Percentiles rank a stretch among this genome's conserved stretches.
These are phyloP conservation scores for Scolecobasidium constrictum DNA, from an alignment of 2,329 filamentous ascomycete genomes.

Conservation along the genomic window DNA sequence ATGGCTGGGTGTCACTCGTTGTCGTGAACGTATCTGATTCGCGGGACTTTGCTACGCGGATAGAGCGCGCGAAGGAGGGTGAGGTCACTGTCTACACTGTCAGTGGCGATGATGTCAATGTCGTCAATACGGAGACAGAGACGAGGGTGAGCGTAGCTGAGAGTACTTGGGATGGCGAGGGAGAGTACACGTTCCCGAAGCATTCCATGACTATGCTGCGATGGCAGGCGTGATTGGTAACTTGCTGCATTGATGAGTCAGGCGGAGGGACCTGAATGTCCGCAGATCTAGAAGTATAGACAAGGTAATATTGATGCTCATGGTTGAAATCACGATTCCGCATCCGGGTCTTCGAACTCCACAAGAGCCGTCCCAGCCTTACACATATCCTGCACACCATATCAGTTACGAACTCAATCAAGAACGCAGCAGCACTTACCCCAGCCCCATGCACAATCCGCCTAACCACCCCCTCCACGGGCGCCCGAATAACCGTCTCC, in stretches of 20 bases:
- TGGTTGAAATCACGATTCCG: no score
- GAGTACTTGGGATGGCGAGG: slow-evolving; percentile 52
- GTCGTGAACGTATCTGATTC: slow-evolving; percentile 62
- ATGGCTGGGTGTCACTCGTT: slow-evolving; percentile 48
- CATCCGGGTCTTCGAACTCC: slow-evolving; percentile 27
- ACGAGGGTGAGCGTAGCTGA: slow-evolving; percentile 52
- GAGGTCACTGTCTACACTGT: slow-evolving; percentile 53
- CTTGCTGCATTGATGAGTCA: no score
- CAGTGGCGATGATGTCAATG: slow-evolving; percentile 43
- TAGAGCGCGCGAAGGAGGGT: slow-evolving; percentile 44
- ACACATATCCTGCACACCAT: slow-evolving; percentile 22
- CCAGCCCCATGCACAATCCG: slow-evolving; percentile 39
- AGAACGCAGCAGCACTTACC: slow-evolving; percentile 18
- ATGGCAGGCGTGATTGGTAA: no score
- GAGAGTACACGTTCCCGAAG: slow-evolving; percentile 54
- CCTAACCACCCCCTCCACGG: slow-evolving; percentile 35
- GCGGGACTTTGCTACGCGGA: slow-evolving; percentile 45
- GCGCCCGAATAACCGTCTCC: slow-evolving; percentile 44
- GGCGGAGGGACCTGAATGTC: no score
- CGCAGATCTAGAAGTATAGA: no score
- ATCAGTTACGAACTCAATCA: slow-evolving; percentile 15
- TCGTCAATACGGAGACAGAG: slow-evolving; percentile 51
- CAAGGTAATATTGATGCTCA: no score
- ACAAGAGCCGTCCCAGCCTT: slow-evolving; percentile 37
- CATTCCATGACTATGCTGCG: slow-evolving; percentile 58